phyloP scores from a whole-genome alignment of 2,329 filamentous ascomycete genomes.

The Neocatenulostroma microsporum region DNA sequence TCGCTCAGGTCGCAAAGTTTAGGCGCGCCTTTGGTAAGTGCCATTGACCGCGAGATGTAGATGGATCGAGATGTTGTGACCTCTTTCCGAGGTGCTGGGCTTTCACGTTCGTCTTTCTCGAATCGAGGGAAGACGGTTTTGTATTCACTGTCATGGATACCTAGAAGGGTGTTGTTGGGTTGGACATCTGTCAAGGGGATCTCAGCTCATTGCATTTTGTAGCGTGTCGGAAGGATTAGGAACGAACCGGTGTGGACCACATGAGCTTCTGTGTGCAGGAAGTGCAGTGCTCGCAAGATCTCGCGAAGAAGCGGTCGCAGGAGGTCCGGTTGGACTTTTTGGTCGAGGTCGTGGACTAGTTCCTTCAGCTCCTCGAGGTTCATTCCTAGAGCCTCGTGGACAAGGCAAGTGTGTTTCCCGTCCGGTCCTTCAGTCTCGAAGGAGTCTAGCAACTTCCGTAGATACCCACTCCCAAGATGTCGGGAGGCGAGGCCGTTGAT shows the following conservation, averaged over 20 bases:
- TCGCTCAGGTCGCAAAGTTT: conserved; percentile 35
- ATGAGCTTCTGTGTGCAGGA: conserved; percentile 20
- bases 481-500: conserved; percentile 10
- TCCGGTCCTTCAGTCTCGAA: conserved; percentile 28
- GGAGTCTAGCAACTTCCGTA: conserved; percentile 31
- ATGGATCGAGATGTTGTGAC: no score
- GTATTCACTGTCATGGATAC: conserved; percentile 25
- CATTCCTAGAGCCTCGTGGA: conserved; percentile 31
- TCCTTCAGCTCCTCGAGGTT: conserved; percentile 31
- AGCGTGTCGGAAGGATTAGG: not conserved
- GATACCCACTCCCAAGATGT: conserved; percentile 24
- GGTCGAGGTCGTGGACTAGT: conserved; percentile 14
- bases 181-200: conserved; percentile 26
- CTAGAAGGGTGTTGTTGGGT: conserved; percentile 33
- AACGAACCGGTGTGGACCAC: conserved; percentile 26
- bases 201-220: not conserved
- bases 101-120: conserved; percentile 27
- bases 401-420: conserved; percentile 33
- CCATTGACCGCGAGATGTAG: no score
- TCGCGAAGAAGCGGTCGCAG: conserved; percentile 15
- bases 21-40: not conserved
- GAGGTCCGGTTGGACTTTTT: conserved; percentile 9
- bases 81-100: conserved; percentile 28
- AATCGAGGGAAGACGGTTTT: conserved; percentile 25
- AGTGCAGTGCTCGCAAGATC: conserved; percentile 23